These are phyloP conservation scores for Podaxis sp. DNA, from an alignment of 768 basidiomycete species.

Conservation along the genomic window DNA sequence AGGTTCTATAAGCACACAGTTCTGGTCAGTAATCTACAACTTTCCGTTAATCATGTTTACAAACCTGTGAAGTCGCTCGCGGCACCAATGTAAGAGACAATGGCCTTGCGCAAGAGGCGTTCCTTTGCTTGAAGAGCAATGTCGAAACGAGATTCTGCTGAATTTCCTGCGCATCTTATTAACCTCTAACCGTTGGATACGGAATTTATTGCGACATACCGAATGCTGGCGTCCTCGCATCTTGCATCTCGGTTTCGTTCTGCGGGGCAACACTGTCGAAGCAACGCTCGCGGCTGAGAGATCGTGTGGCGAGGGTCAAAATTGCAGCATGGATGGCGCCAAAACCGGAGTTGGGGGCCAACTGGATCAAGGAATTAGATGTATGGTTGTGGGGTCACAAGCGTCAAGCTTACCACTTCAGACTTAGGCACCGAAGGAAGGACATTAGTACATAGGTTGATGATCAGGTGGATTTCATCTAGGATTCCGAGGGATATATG, in stretches of 20 bases:
- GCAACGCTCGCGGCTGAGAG: constrained; percentile 61
- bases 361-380: constrained; percentile 28
- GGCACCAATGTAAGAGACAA: constrained; percentile 67
- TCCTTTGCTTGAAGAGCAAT: constrained; percentile 55
- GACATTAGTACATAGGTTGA: constrained; percentile 68
- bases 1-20: constrained; percentile 44
- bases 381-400: background rate
- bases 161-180: constrained; percentile 42
- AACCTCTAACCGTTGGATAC: background rate
- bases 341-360: constrained; percentile 73
- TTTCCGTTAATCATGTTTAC: constrained; percentile 13
- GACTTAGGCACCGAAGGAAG: constrained; percentile 71
- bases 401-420: constrained; percentile 64
- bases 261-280: constrained; percentile 57
- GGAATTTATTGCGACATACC: constrained; percentile 36
- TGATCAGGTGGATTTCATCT: constrained; percentile 78
- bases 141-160: constrained; percentile 58
- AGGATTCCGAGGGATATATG: constrained; percentile 63
- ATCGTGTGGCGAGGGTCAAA: constrained; percentile 70
- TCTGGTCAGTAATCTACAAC: background rate
- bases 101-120: constrained; percentile 55
- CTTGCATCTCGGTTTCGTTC: constrained; percentile 63
- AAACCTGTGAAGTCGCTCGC: constrained; percentile 72
- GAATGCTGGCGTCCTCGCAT: constrained; percentile 52
- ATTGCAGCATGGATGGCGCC: constrained; percentile 84